Conservation (phyloP, 2,329 filamentous ascomycete genomes). For the Sporothrix luriei region DNA sequence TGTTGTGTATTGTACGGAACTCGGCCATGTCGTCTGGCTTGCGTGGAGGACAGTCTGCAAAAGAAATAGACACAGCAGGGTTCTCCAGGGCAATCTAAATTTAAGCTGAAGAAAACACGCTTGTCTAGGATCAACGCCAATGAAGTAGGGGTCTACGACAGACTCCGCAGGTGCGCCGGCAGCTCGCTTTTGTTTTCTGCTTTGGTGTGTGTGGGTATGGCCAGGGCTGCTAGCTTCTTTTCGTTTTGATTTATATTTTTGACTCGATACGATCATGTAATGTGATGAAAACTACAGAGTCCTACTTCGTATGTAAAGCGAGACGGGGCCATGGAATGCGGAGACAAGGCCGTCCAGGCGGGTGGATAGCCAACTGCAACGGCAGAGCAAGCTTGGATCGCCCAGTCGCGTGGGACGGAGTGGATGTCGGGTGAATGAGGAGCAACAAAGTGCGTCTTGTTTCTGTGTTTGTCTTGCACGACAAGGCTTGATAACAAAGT, state of each 20-base stretch:
- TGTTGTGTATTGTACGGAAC: not conserved
- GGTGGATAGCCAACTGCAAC: not conserved
- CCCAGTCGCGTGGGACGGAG: not conserved
- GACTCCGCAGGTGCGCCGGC: not conserved
- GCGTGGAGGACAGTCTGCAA: too few relatives aligned
- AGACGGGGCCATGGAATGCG: slow-evolving; percentile 1
- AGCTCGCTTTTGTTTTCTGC: not conserved
- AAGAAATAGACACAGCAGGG: not conserved
- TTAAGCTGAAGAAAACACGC: not conserved
- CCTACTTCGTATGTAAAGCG: not conserved
- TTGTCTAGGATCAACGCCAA: not conserved
- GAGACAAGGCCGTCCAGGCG: not conserved
- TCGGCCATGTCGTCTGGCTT: slow-evolving; percentile 12
- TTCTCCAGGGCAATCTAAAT: not conserved
- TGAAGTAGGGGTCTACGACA: too few relatives aligned
- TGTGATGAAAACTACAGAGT: not conserved
- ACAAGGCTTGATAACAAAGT: not conserved
- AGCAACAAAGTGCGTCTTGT: not conserved
- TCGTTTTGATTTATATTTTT: slow-evolving; percentile 4
- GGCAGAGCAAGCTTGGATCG: slow-evolving; percentile 4
- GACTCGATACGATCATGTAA: slow-evolving; percentile 30
- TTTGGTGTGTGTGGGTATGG: slow-evolving; percentile 23
- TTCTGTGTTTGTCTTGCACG: not conserved
- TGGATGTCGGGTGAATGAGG: not conserved
- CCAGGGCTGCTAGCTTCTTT: not conserved